Base-by-base conservation (phyloP, 768 basidiomycete species). In the Calocera viscosa region DNA sequence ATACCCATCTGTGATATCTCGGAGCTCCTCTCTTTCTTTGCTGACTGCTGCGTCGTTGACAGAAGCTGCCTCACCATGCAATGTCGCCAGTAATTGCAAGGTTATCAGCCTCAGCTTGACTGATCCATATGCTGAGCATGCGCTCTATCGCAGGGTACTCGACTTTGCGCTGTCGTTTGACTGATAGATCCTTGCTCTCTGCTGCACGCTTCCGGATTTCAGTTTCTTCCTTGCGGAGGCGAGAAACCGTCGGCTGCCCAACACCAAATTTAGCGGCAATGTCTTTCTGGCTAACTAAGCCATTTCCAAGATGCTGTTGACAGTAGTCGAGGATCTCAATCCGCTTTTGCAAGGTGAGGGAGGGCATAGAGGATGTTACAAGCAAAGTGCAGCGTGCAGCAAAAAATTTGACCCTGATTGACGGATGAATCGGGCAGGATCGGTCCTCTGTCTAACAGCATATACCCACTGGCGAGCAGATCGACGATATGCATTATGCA, bases 131-230 rank as follows among this genome's bases (percentile, higher is more conserved):
- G 8, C 70, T 26, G 0, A 79, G 70, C 0, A 75, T 76, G 2
- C 34, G 22, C 34, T 78, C 77, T 1, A 79, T 75, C 66, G 77
- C 77, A 3, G 76, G 78, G 7, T 68, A 24, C 28, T 75, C 77
- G 1, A 78, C 77, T 64, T 77, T 67, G 8, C 70, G 71, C 19
- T 71, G 70, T 0, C 71, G 66, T 67, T 79, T 78, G 35, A 14
- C 24, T 16, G 49, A 8, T 11, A 49, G 49, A n/a, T 49, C 22
- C 14, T 16, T 14, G 49, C 49, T 40, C 49, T 49, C 49, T 16
- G 49, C 49, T 16, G 49, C 49, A 11, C 24, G 24, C 24, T 49
- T 49, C 24, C 12, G 49, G 8, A 49, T 8, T 8, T 14, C 49
- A 7, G 12, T 14, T 10, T 24, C 24, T 24, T 49, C 10, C 8